Base-by-base conservation (phyloP, 805 yeast genomes). In the Tetrapisispora fleetii region DNA sequence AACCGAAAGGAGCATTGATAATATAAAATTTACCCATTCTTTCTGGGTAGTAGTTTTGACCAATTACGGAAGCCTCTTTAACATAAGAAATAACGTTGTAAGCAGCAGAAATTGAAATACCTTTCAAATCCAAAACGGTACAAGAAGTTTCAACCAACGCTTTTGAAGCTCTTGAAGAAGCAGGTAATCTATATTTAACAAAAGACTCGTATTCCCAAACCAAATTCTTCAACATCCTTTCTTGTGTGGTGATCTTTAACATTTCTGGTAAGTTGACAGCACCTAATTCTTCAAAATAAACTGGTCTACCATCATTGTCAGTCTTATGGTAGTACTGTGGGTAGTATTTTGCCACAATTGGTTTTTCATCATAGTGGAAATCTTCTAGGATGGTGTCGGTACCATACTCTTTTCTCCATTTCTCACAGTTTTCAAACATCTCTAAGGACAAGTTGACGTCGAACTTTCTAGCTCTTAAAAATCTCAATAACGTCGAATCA, bases 191-290 rank as follows among this genome's bases (percentile, higher is more conserved):
- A 70, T 78, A 80, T 55, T 73, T 76, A 49, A 81, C 82, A 67
- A 93, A 89, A 39, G 95, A 77, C 74, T 93, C 99, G 68, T 93
- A 93, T 71, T 93, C 99, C 96, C 96, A 89, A 48, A 90, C 96
- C 59, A 93, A 75, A 69, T 93, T 93, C 71, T 85, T 83, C 65
- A 93, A 74, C 98, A 93, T 90, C 64, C 98, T 82, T 60, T 93
- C 97, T 67, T 88, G 95, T 38, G 91, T 80, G 54, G 99, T 93
- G 67, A 93, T 80, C 71, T 87, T 86, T 74, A 85, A 79, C 95
- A 93, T 85, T 65, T 88, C 95, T 35, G 81, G 75, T 67, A 93
- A 75, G 69, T 91, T 86, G 52, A 93, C 96, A 47, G 82, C 72
- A 48, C 99, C 98, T 55, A 93, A 77, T 66, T 91, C 95, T 75